Base-by-base conservation (phyloP, 1,284 basidiomycete species). In the Microbotryum scabiosae region DNA sequence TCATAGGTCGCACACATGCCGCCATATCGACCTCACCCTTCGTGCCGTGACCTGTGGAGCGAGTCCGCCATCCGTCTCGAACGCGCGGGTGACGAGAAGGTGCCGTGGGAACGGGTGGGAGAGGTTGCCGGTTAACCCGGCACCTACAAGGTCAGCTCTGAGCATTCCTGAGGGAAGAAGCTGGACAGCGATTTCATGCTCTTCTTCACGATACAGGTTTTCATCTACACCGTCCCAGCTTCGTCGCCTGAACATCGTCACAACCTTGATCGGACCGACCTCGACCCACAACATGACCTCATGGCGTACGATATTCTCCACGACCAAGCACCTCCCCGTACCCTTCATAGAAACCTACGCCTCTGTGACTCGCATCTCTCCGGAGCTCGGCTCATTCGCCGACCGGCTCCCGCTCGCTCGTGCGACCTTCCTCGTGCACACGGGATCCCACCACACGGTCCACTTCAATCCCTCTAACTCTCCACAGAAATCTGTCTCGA, bases 311-410 rank as follows among this genome's bases (percentile, higher is more conserved):
- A 32, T 32, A 32, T 32, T 10, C 30, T 5, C 59, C 9, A 63
- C 64, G 32, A 59, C 56, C 4, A 66, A 66, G 49, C 61, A 66
- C 5, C 56, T 57, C 49, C 61, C 64, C 2, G 59, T 66, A n/a
- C 53, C 61, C 4, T 52, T 66, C 16, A 56, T 66, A 51, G 64
- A 63, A 43, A 52, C 51, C 16, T 66, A 55, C 54, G 25, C 64
- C 2, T 59, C 59, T 26, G 23, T 50, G 2, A 12, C 26, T 0
- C 61, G 64, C 12, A 1, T 5, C n/a, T 25, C 49, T 9, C 21
- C 30, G 3, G 18, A 43, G 1, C 43, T 63, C 48, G 53, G 52
- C 14, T 57, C 52, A 1, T n/a, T n/a, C 2, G n/a, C 53, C 0
- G 14, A 2, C 10, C 23, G 30, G 2, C 30, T 65, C 3, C 64